phyloP scores from a whole-genome alignment of 2,329 filamentous ascomycete species.

The Bipolaris sorokiniana region DNA sequence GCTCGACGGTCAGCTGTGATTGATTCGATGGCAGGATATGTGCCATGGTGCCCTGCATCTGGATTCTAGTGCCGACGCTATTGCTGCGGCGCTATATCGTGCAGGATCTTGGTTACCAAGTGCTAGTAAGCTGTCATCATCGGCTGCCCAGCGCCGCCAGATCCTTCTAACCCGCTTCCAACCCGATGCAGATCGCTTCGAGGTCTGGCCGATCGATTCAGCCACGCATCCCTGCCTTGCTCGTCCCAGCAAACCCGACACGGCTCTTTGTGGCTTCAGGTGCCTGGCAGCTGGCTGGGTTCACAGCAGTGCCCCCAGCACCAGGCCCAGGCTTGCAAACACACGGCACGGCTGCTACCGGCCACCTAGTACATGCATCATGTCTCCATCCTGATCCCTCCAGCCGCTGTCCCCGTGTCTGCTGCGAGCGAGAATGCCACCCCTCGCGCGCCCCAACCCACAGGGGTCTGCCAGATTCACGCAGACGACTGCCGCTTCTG shows the following conservation, averaged over 20 bases:
- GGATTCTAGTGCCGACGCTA: slow-evolving; percentile 37
- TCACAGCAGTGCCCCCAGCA: slow-evolving; percentile 29
- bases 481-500: slow-evolving; percentile 37
- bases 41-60: slow-evolving; percentile 33
- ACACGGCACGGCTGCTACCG: slow-evolving; percentile 35
- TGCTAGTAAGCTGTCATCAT: slow-evolving; percentile 37
- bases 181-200: slow-evolving; percentile 36
- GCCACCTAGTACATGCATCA: slow-evolving; percentile 38
- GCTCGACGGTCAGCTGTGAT: slow-evolving; percentile 15
- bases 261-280: slow-evolving; percentile 26
- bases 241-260: slow-evolving; percentile 23
- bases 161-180: slow-evolving; percentile 36
- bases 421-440: slow-evolving; percentile 25
- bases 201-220: slow-evolving; percentile 34
- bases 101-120: slow-evolving; percentile 39
- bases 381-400: slow-evolving; percentile 24
- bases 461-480: slow-evolving; percentile 36
- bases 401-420: slow-evolving; percentile 16
- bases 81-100: slow-evolving; percentile 34
- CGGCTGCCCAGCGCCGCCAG: slow-evolving; percentile 33
- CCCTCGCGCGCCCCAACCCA: slow-evolving; percentile 35
- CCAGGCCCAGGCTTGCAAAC: slow-evolving; percentile 30
- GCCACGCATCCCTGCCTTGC: slow-evolving; percentile 29
- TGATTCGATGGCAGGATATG: slow-evolving; percentile 8
- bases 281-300: slow-evolving; percentile 28